Conservation (phyloP, 75 land plant genomes). For the Azolla pinnata region DNA sequence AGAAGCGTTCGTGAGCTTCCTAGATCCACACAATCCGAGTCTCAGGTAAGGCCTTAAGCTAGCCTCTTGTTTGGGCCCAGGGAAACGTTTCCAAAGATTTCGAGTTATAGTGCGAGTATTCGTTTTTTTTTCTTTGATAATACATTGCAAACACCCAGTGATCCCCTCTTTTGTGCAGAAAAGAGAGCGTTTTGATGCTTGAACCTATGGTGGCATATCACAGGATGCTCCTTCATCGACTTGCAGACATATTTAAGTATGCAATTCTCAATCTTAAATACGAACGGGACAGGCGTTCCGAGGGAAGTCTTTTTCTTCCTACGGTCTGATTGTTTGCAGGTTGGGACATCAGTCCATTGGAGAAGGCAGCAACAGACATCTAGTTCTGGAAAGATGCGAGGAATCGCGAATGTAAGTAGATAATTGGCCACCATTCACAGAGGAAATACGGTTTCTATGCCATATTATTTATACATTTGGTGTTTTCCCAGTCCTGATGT, state of each 20-base stretch:
- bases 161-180: constrained; percentile 31
- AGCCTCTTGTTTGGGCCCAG: too few relatives aligned
- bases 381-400: constrained; percentile 58
- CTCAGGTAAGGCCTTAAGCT: too few relatives aligned
- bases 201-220: constrained; percentile 85
- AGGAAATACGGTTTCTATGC: too few relatives aligned
- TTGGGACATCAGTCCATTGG: constrained; percentile 86
- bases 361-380: constrained; percentile 74
- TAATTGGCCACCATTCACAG: too few relatives aligned
- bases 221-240: constrained; percentile 84
- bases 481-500: constrained; percentile 69
- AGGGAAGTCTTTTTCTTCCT: background rate
- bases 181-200: constrained; percentile 54
- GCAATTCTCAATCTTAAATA: too few relatives aligned
- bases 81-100: too few relatives aligned
- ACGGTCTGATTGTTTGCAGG: constrained; percentile 24
- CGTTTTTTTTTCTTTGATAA: background rate
- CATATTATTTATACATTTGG: too few relatives aligned
- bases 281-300: too few relatives aligned
- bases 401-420: constrained; percentile 83
- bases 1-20: constrained; percentile 62
- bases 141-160: background rate
- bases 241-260: constrained; percentile 93
- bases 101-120: background rate
- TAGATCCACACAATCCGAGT: constrained; percentile 33